These are phyloP conservation scores for Paramecium caudatum DNA, from an alignment of 73 alveolate genomes.

Conservation along the genomic window DNA sequence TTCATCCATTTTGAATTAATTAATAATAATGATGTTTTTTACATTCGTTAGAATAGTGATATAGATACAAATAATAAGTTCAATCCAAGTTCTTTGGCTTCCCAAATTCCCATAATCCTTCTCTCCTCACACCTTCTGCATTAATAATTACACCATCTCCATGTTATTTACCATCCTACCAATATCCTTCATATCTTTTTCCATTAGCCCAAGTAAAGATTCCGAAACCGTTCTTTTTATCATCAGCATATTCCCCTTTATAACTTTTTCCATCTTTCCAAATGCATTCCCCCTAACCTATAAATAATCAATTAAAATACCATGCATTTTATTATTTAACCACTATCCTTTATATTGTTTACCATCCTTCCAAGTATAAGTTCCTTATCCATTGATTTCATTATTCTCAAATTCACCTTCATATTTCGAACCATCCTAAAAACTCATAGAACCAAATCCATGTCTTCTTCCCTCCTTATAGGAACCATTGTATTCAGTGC, in stretches of 20 bases:
- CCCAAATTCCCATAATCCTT: constrained; percentile 59
- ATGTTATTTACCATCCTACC: constrained; percentile 76
- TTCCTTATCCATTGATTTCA: constrained; percentile 76
- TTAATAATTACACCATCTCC: constrained; percentile 61
- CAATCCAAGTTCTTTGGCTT: constrained; percentile 34
- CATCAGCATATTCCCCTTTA: constrained; percentile 76
- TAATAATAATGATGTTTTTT: not conserved
- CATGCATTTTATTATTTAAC: constrained; percentile 76
- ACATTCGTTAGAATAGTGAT: not conserved
- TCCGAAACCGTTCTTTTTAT: constrained; percentile 78
- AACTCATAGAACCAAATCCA: constrained; percentile 79
- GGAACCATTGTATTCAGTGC: constrained; percentile 77
- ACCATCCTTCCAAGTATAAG: constrained; percentile 87
- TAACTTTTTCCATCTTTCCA: constrained; percentile 78
- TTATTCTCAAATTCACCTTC: constrained; percentile 70
- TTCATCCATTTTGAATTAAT: constrained; percentile 39
- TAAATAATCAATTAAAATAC: not conserved
- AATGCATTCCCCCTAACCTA: constrained; percentile 63
- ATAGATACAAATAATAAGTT: constrained; percentile 13
- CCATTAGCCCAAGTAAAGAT: constrained; percentile 71
- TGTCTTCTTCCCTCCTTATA: constrained; percentile 79
- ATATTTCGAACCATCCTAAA: constrained; percentile 72
- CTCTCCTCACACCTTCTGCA: constrained; percentile 67
- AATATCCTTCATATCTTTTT: constrained; percentile 73
- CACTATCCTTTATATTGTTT: constrained; percentile 83